Evolutionary conservation across 495 filamentous ascomycete species (phyloP).

Genomic region (Chaetomium cochliodes): DNA sequence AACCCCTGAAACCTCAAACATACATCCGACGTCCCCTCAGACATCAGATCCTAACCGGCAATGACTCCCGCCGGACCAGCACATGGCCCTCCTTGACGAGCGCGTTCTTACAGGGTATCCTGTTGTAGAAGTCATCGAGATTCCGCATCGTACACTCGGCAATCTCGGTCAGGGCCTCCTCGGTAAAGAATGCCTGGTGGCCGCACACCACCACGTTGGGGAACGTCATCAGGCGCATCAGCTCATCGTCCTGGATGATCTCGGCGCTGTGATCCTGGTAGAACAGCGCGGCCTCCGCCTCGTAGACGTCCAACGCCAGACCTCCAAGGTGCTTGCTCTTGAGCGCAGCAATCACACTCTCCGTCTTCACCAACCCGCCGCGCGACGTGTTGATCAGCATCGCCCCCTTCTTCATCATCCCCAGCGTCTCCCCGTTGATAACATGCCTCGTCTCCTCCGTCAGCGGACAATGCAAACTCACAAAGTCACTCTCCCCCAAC

Average conservation of each 20-base stretch:
- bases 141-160: conserved; percentile 60
- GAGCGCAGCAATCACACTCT: conserved; percentile 58
- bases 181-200: conserved; percentile 70
- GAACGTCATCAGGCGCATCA: conserved; percentile 69
- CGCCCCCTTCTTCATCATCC: conserved; percentile 57
- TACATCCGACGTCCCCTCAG: neutral
- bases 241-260: conserved; percentile 66
- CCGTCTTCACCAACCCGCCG: conserved; percentile 60
- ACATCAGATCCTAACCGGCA: conserved; percentile 32
- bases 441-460: conserved; percentile 59
- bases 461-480: conserved; percentile 66
- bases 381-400: conserved; percentile 67
- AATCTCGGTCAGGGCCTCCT: conserved; percentile 64
- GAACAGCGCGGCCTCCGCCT: conserved; percentile 56
- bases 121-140: conserved; percentile 40
- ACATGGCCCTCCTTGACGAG: conserved; percentile 32
- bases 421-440: conserved; percentile 55
- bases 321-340: conserved; percentile 56
- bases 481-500: conserved; percentile 56
- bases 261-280: conserved; percentile 65
- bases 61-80: conserved; percentile 21
- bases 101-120: conserved; percentile 40
- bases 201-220: conserved; percentile 67
- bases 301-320: conserved; percentile 59
- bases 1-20: no score